phyloP scores from a whole-genome alignment of 805 yeast genomes.

The Metschnikowia borealis region DNA sequence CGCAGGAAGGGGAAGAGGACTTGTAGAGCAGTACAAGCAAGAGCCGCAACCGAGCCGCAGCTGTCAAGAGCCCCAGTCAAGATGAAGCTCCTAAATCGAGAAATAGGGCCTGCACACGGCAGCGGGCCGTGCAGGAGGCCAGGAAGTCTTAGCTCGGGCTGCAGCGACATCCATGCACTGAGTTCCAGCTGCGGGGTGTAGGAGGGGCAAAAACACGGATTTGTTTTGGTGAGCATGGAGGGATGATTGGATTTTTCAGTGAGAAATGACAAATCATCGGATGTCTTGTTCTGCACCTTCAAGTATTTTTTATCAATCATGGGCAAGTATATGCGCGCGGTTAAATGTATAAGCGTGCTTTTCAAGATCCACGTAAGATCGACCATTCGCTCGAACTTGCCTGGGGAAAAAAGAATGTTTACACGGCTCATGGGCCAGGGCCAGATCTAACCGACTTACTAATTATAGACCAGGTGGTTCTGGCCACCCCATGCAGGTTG shows the following conservation, averaged over 20 bases:
- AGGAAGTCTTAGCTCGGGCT: not conserved
- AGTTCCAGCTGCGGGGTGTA: not conserved
- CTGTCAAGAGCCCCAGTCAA: constrained; percentile 2
- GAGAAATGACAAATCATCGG: not conserved
- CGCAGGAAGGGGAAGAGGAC: not conserved
- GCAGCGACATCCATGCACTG: not conserved
- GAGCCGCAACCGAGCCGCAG: not conserved
- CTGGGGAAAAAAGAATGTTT: not conserved
- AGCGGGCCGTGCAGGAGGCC: not conserved
- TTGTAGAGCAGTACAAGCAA: not conserved
- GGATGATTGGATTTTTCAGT: too few species aligned
- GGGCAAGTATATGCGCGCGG: not conserved
- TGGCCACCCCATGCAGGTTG: too few species aligned
- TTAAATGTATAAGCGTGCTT: not conserved
- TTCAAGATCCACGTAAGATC: not conserved
- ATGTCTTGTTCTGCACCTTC: not conserved
- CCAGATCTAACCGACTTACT: too few species aligned
- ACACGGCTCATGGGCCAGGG: too few species aligned
- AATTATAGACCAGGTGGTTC: too few species aligned
- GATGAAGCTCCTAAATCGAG: constrained; percentile 2
- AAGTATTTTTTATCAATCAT: not conserved
- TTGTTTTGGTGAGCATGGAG: too few species aligned
- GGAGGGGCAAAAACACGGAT: too few species aligned
- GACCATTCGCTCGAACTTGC: not conserved
- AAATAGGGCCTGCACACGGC: not conserved